Evolutionary conservation across 208 protist genomes (phyloP).

Genomic region (Balamuthia mandrillaris): DNA sequence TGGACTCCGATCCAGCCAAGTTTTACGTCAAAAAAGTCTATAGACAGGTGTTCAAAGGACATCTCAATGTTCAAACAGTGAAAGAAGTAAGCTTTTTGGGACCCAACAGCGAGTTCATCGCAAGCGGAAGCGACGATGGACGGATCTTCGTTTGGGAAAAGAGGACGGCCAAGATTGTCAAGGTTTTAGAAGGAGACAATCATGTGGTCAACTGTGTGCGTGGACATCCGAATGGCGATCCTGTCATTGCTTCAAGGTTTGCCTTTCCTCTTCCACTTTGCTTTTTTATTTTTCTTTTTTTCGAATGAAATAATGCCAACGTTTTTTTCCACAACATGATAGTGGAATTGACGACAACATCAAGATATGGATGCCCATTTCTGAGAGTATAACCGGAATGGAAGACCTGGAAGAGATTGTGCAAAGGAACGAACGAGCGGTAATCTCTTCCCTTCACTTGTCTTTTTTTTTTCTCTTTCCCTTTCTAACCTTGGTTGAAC

Average conservation of each 20-base stretch:
- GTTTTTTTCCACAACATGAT: no score
- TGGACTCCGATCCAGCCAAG: no score
- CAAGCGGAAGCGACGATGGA: slow-evolving; percentile 1
- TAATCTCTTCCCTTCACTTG: neutral
- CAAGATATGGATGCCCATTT: neutral
- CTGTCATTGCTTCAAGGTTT: neutral
- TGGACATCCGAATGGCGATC: neutral
- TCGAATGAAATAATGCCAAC: neutral
- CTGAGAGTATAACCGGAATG: neutral
- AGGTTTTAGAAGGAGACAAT: neutral
- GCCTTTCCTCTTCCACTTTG: neutral
- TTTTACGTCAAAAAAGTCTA: no score
- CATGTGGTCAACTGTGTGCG: neutral
- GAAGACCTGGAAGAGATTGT: neutral
- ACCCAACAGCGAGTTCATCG: neutral
- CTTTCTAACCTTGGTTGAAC: neutral
- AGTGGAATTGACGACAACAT: neutral
- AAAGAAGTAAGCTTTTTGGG: slow-evolving; percentile 24
- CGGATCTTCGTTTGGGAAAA: neutral
- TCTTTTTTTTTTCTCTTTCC: neutral
- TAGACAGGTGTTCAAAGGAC: neutral
- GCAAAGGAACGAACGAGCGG: neutral
- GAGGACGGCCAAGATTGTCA: neutral
- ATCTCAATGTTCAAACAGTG: neutral
- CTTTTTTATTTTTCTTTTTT: neutral